Conservation (phyloP, 768 basidiomycete species). For the Favolaschia claudopus region DNA sequence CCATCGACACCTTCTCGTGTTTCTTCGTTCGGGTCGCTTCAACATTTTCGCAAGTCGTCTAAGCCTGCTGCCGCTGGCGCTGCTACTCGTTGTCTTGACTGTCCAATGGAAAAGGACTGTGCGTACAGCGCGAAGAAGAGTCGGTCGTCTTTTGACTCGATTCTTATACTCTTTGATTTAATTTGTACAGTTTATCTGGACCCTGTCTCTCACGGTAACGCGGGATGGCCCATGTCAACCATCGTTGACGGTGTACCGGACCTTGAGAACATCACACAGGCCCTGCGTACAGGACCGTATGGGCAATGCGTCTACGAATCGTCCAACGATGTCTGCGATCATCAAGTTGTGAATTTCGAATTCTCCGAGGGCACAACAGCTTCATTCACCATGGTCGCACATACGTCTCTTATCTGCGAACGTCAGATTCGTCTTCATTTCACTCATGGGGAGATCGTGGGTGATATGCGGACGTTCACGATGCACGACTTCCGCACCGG, state of each 20-base stretch:
- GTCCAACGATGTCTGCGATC: slow-evolving; percentile 87
- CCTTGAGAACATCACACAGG: slow-evolving; percentile 83
- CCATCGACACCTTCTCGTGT: slow-evolving; percentile 71
- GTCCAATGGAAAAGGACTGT: slow-evolving; percentile 74
- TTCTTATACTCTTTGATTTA: slow-evolving; percentile 7
- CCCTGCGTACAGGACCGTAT: slow-evolving; percentile 74
- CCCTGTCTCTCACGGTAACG: slow-evolving; percentile 62
- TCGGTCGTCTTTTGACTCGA: slow-evolving; percentile 37
- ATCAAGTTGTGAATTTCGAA: slow-evolving; percentile 91
- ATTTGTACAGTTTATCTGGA: slow-evolving; percentile 77
- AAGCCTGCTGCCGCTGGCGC: slow-evolving; percentile 76
- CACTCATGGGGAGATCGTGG: slow-evolving; percentile 87
- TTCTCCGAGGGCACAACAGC: slow-evolving; percentile 83
- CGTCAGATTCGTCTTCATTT: slow-evolving; percentile 89
- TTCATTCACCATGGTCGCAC: slow-evolving; percentile 91
- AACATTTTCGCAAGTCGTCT: slow-evolving; percentile 76
- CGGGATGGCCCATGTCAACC: slow-evolving; percentile 69
- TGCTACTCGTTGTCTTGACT: slow-evolving; percentile 80
- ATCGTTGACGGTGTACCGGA: slow-evolving; percentile 86
- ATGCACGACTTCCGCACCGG: slow-evolving; percentile 78
- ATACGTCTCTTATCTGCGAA: slow-evolving; percentile 78
- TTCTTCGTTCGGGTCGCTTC: slow-evolving; percentile 87
- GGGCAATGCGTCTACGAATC: slow-evolving; percentile 88
- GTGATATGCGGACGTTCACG: slow-evolving; percentile 80
- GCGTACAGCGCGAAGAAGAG: slow-evolving; percentile 90